Conservation (phyloP, 495 filamentous ascomycete genomes). For the Hypoxylon crocopeplum region DNA sequence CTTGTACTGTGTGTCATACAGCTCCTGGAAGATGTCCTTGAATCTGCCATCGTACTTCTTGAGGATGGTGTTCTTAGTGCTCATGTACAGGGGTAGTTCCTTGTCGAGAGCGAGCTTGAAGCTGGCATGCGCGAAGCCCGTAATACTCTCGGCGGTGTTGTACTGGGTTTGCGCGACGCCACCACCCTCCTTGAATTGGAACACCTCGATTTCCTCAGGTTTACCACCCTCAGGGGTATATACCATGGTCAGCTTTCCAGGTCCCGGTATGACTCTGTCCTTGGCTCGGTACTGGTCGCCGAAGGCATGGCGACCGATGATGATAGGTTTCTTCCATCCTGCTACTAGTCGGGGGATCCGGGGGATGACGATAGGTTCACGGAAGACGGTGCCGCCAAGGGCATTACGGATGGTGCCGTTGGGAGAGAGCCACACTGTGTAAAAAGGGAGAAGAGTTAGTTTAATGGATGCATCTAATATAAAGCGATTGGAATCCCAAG, state of each 20-base stretch:
- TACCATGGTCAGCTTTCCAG: slow-evolving; percentile 89
- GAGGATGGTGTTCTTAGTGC: slow-evolving; percentile 99
- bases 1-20: slow-evolving; percentile 88
- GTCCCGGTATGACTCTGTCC: slow-evolving; percentile 79
- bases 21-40: slow-evolving; percentile 99
- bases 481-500: no score
- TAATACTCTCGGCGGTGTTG: slow-evolving; percentile 95
- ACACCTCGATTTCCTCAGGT: slow-evolving; percentile 88
- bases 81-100: slow-evolving; percentile 92
- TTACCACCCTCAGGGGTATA: slow-evolving; percentile 85
- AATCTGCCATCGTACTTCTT: slow-evolving; percentile 98
- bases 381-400: slow-evolving; percentile 95
- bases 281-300: slow-evolving; percentile 98
- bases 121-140: slow-evolving; percentile 90
- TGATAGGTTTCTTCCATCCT: slow-evolving; percentile 98
- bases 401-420: slow-evolving; percentile 98
- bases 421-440: slow-evolving; percentile 92
- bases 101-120: slow-evolving; percentile 95
- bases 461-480: no score
- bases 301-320: slow-evolving; percentile 98
- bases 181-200: slow-evolving; percentile 80
- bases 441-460: neutral
- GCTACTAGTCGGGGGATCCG: slow-evolving; percentile 90
- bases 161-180: slow-evolving; percentile 94
- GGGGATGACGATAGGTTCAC: slow-evolving; percentile 96